Evolutionary conservation across 768 basidiomycete genomes (phyloP), one percentile per base, ranked within the genome.

Genomic region (Boletellus emodensis): DNA sequence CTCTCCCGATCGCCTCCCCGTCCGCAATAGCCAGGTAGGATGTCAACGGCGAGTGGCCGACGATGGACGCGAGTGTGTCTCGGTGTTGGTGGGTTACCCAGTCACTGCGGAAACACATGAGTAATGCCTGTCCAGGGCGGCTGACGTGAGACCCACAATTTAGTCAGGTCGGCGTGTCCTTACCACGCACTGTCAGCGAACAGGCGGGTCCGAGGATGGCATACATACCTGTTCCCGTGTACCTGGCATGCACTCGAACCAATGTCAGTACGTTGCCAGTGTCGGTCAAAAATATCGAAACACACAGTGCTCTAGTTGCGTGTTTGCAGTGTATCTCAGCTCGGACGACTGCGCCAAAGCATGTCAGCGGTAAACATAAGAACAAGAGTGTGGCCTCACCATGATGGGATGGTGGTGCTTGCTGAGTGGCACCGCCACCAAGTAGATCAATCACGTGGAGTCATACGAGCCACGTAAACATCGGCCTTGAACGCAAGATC

Each of bases 11-110:
- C n/a, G 90, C 78, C 68, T 97, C 94, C 3, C 93, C 92, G 57
- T 99, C 95, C 13, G 94, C 94, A 61, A 98, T 83, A 1, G 94
- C 85, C 40, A 97, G 76, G 65, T 87, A 99, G 2, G 90, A 90
- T 13, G 84, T 74, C 49, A 99, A 72, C 0, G 90, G 79, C 4
- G 92, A 80, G 67, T 99, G 96, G 2, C 95, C 93, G 40, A 94
- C 84, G 55, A 98, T 94, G 9, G 94, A 88, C 20, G 94, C 75
- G 53, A 91, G 73, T n/a, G 93, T 94, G 67, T 98, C 95, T 37
- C 95, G 84, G 72, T 97, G 94, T 64, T 97, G 95, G 70, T 97
- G 92, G 7, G 93, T 96, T 40, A 95, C 71, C 95, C 95, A 98
- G 65, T 98, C 95, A 71, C 95, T 98, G 28, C 8, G 63, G 3